Percentiles rank a stretch among this genome's conserved stretches.
These are phyloP conservation scores for Yamadazyma blattariae DNA, from an alignment of 1,139 yeast species.

Conservation along the genomic window DNA sequence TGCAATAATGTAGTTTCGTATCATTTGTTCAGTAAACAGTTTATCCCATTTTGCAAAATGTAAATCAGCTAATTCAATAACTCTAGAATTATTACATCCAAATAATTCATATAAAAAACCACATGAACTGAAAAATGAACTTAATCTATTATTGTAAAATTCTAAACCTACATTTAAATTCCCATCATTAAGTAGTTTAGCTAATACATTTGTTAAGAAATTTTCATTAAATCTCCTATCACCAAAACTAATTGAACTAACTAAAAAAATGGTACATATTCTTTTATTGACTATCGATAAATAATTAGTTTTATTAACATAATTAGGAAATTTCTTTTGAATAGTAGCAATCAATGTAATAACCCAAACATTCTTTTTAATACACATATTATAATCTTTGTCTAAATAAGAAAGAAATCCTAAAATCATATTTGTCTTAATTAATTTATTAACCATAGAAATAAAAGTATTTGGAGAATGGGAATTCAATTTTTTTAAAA, in stretches of 20 bases:
- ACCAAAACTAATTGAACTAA: slow-evolving; percentile 17
- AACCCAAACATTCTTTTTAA: slow-evolving; percentile 20
- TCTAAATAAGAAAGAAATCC: slow-evolving; percentile 14
- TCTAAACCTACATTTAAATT: slow-evolving; percentile 14
- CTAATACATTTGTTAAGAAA: slow-evolving; percentile 11
- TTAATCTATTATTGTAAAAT: slow-evolving; percentile 11
- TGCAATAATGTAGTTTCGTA: slow-evolving; percentile 31
- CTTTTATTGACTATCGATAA: slow-evolving; percentile 14
- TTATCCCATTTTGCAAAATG: slow-evolving; percentile 7
- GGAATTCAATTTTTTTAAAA: slow-evolving; percentile 12
- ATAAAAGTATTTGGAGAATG: slow-evolving; percentile 6
- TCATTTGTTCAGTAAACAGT: slow-evolving; percentile 22
- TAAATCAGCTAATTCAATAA: slow-evolving; percentile 5
- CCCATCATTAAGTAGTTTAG: slow-evolving; percentile 9
- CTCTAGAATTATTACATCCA: background rate
- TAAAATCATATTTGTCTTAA: slow-evolving; percentile 7
- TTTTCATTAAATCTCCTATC: slow-evolving; percentile 9
- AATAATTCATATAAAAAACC: slow-evolving; percentile 3
- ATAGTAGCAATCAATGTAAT: slow-evolving; percentile 13
- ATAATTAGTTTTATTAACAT: slow-evolving; percentile 12
- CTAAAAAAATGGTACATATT: slow-evolving; percentile 12
- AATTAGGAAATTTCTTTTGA: slow-evolving; percentile 7
- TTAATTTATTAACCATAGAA: slow-evolving; percentile 6
- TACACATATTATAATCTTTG: slow-evolving; percentile 9
- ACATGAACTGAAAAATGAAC: slow-evolving; percentile 14